phyloP scores from a whole-genome alignment of 2,329 filamentous ascomycete genomes.

The Helminthosporium solani region DNA sequence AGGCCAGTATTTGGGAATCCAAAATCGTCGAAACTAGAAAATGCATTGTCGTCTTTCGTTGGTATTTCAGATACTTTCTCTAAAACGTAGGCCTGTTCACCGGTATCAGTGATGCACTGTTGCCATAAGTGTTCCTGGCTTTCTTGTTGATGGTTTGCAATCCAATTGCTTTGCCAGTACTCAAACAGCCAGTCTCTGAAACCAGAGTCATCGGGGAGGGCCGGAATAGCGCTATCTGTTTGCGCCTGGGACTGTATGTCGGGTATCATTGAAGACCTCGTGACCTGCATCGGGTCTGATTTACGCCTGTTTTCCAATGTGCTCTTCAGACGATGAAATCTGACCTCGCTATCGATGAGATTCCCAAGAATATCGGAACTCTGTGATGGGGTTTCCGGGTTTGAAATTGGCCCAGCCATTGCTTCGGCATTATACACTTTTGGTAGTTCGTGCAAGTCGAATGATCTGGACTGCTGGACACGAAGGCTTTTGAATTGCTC shows the following conservation, averaged over 20 bases:
- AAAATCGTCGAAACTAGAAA: too few species aligned
- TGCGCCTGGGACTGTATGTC: constrained; percentile 1
- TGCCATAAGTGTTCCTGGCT: background rate
- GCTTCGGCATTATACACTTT: background rate
- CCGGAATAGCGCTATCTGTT: constrained; percentile 3
- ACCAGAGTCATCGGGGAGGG: background rate
- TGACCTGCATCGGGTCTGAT: constrained; percentile 1
- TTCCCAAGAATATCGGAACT: background rate
- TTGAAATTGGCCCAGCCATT: background rate
- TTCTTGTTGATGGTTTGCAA: background rate
- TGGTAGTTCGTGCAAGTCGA: constrained; percentile 1
- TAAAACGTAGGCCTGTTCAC: background rate
- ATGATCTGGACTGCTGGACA: constrained; percentile 1
- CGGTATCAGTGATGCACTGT: background rate
- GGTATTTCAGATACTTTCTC: too few species aligned
- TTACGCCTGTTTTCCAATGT: constrained; percentile 1
- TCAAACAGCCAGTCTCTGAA: constrained; percentile 11
- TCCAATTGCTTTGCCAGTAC: constrained; percentile 5
- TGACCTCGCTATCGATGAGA: constrained; percentile 6
- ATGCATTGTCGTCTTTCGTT: too few species aligned
- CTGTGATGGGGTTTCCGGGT: background rate
- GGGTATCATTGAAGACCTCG: background rate
- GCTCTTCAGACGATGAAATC: constrained; percentile 5
- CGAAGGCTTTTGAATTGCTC: constrained; percentile 11
- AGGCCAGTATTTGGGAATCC: too few species aligned